Percentiles rank a stretch among this genome's conserved stretches.
phyloP scores from a whole-genome alignment of 2,329 filamentous ascomycete species.

The Colletotrichum orbiculare region DNA sequence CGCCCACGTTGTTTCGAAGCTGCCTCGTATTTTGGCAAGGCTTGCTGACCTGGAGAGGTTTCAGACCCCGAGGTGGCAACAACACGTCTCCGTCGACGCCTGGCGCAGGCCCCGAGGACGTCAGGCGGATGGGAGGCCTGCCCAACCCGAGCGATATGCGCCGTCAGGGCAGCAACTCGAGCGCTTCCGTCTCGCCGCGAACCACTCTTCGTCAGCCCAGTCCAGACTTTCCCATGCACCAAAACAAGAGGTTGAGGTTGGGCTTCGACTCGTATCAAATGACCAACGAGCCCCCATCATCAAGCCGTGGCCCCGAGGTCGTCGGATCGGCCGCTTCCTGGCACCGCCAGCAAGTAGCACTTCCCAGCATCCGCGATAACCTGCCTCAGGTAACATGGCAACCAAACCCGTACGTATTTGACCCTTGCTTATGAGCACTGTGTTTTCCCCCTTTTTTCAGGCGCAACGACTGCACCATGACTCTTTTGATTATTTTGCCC shows the following conservation, averaged over 20 bases:
- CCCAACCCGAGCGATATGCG: conserved; percentile 50
- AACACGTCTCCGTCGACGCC: conserved; percentile 66
- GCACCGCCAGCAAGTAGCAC: conserved; percentile 51
- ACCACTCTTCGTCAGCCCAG: conserved; percentile 48
- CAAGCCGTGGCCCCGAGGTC: conserved; percentile 49
- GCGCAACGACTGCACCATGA: conserved; percentile 54
- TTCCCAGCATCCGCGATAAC: conserved; percentile 62
- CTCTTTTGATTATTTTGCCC: conserved; percentile 53
- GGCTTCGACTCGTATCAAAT: conserved; percentile 58
- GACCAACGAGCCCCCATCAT: conserved; percentile 45
- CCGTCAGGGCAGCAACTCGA: conserved; percentile 55
- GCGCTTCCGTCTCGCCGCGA: conserved; percentile 61
- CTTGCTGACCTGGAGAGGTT: conserved; percentile 35
- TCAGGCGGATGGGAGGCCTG: conserved; percentile 49
- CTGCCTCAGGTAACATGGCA: conserved; percentile 61
- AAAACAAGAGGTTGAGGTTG: conserved; percentile 60
- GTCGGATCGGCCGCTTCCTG: conserved; percentile 50
- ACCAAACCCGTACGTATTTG: conserved; percentile 59
- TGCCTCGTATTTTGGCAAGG: not conserved
- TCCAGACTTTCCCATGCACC: conserved; percentile 46
- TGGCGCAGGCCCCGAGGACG: conserved; percentile 60
- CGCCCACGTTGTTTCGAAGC: not conserved
- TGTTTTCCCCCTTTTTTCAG: conserved; percentile 55
- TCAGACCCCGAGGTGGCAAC: conserved; percentile 67
- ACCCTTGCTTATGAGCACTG: conserved; percentile 53